Percentiles rank a stretch among this genome's conserved stretches.
Conservation (phyloP, 2,329 filamentous ascomycete genomes). For the Ascochyta koolunga region DNA sequence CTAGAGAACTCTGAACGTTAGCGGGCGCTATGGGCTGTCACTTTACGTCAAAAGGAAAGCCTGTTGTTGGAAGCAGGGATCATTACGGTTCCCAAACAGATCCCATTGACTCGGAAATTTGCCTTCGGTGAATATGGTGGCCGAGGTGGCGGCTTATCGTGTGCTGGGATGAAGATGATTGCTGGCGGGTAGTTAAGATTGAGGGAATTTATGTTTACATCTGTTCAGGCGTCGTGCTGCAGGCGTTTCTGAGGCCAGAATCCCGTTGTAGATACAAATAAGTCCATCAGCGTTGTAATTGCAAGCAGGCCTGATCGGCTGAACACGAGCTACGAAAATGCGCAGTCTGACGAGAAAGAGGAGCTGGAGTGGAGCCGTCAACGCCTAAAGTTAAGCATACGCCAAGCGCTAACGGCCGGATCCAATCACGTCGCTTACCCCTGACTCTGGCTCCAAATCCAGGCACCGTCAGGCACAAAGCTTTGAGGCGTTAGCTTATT, state of each 20-base stretch:
- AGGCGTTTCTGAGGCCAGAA: background rate
- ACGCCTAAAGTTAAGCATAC: constrained; percentile 25
- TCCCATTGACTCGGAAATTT: constrained; percentile 14
- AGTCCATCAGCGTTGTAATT: background rate
- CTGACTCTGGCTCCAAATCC: constrained; percentile 11
- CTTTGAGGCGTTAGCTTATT: constrained; percentile 32
- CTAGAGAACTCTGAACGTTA: constrained; percentile 10
- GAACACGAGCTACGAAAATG: constrained; percentile 9
- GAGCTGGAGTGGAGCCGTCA: constrained; percentile 13
- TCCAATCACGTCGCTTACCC: constrained; percentile 19
- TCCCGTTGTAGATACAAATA: background rate
- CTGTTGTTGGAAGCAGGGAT: constrained; percentile 23
- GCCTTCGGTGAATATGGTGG: constrained; percentile 1
- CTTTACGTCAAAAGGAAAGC: constrained; percentile 16
- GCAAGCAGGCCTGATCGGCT: background rate
- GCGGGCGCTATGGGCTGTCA: constrained; percentile 23
- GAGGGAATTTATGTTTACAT: background rate
- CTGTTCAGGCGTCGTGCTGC: background rate
- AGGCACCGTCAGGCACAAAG: constrained; percentile 15
- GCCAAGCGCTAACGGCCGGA: constrained; percentile 19
- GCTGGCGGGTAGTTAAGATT: constrained; percentile 1
- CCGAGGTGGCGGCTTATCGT: constrained; percentile 3
- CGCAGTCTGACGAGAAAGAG: constrained; percentile 6
- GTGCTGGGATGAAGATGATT: constrained; percentile 10
- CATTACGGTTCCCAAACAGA: background rate